Percentiles rank a stretch among this genome's conserved stretches.
Evolutionary conservation across 2,329 filamentous ascomycete species (phyloP).

Genomic region (Hymenoscyphus fraxineus): DNA sequence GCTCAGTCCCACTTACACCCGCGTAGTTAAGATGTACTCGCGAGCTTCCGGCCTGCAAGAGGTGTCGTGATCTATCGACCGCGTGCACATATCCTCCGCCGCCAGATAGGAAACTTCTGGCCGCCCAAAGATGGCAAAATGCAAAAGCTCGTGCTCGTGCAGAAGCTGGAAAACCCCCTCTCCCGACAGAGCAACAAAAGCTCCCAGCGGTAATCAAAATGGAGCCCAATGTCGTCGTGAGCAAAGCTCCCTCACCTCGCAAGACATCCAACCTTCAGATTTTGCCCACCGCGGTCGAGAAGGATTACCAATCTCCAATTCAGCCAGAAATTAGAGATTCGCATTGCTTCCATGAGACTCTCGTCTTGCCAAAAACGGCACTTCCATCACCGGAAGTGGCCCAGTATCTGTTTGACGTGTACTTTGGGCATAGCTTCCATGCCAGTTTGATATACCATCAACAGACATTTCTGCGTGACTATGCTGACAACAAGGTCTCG

Average conservation of each 20-base stretch:
- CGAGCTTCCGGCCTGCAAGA: constrained; percentile 21
- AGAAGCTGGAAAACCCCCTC: constrained; percentile 2
- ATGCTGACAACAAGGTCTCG: constrained; percentile 14
- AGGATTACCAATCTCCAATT: background rate
- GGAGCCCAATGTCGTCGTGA: background rate
- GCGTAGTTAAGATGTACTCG: constrained; percentile 21
- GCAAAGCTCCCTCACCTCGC: background rate
- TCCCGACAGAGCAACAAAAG: background rate
- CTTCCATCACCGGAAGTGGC: constrained; percentile 18
- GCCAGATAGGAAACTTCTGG: constrained; percentile 22
- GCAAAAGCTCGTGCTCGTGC: constrained; percentile 15
- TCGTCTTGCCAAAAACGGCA: background rate
- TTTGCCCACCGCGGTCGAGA: background rate
- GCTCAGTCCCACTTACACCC: background rate
- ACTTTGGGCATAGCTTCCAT: constrained; percentile 17
- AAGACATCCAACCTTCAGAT: background rate
- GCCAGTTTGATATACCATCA: constrained; percentile 19
- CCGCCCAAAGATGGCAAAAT: constrained; percentile 20
- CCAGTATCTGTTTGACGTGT: constrained; percentile 19
- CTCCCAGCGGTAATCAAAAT: background rate
- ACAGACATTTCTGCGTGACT: constrained; percentile 18
- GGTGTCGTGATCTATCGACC: constrained; percentile 20
- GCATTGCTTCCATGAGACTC: background rate
- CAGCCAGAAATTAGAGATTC: background rate
- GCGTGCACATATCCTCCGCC: constrained; percentile 23